Evolutionary conservation across 169 alveolate species (phyloP), one percentile per base, ranked within the genome.

Genomic region (Amoebophrya sp.): DNA sequence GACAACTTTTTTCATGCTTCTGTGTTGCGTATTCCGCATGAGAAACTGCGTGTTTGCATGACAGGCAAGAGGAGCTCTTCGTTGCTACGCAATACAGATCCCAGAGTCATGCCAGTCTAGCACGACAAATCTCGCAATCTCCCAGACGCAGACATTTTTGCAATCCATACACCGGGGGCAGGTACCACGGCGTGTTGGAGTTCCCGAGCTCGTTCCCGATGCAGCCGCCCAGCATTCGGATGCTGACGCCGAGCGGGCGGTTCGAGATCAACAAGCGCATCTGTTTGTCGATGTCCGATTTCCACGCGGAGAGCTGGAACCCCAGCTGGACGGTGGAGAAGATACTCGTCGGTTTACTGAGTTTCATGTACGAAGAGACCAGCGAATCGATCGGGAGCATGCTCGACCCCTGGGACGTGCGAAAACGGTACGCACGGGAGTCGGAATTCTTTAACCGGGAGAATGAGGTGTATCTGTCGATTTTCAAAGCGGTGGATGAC

Each of bases 241-340:
- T 92, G 92, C 55, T 92, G 90, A 92, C 93, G 32, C 93, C 93
- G 33, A 92, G 92, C 33, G 93, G 93, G 54, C 91, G 93, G 54
- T 92, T 92, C 39, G 93, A 92, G 90, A 89, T 92, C 41, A 92
- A 92, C 93, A 88, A 66, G 93, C 91, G 93, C 77, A 92, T 92
- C 53, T 92, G 93, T 41, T 40, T 92, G 12, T 89, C 92, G 18
- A 92, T 92, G 93, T 55, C 90, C 33, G 93, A 92, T 77, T 92
- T 89, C 92, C 93, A 92, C 92, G 54, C 77, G 40, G 93, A 92
- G 91, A 39, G 89, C 77, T 7, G 83, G 83, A 12, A 25, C 35
- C 32, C 83, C 10, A 66, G 83, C 40, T 91, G 93, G 93, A 91
- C 93, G 40, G 91, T 91, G 0, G 93, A 91, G 93, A 91, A 91